Conservation (phyloP, 2,329 filamentous ascomycete species). For the Pseudogymnoascus sp. region DNA sequence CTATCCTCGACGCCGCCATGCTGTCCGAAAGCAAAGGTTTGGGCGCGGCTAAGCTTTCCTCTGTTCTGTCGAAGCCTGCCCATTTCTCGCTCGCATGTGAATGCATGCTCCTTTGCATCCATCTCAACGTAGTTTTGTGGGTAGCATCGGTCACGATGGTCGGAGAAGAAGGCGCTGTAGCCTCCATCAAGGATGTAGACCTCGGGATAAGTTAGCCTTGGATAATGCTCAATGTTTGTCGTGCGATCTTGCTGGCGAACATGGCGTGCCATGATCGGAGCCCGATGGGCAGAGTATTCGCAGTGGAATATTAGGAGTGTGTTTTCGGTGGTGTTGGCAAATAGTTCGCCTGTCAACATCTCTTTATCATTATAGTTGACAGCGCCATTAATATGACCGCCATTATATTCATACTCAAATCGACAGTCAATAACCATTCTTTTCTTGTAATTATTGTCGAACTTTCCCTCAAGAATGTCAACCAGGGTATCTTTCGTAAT, state of each 20-base stretch:
- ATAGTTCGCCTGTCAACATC: slow-evolving; percentile 69
- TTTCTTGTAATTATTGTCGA: slow-evolving; percentile 66
- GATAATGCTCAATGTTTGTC: slow-evolving; percentile 79
- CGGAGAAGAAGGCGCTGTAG: slow-evolving; percentile 84
- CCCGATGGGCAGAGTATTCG: slow-evolving; percentile 95
- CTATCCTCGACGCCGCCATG: slow-evolving; percentile 51
- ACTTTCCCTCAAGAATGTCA: slow-evolving; percentile 81
- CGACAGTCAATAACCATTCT: slow-evolving; percentile 90
- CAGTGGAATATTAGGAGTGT: slow-evolving; percentile 91
- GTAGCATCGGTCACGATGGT: slow-evolving; percentile 73
- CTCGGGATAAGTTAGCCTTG: slow-evolving; percentile 86
- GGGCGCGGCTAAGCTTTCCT: slow-evolving; percentile 75
- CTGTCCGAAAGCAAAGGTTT: slow-evolving; percentile 92
- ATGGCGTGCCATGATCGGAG: slow-evolving; percentile 91
- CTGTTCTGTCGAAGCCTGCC: slow-evolving; percentile 81
- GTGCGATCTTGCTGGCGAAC: slow-evolving; percentile 83
- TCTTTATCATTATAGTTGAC: slow-evolving; percentile 98
- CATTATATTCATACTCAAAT: slow-evolving; percentile 97
- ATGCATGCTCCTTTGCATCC: slow-evolving; percentile 84
- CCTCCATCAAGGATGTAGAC: slow-evolving; percentile 95
- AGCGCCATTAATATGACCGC: slow-evolving; percentile 87
- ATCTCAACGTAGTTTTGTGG: slow-evolving; percentile 97
- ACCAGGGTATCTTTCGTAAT: slow-evolving; percentile 77
- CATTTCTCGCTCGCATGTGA: slow-evolving; percentile 89
- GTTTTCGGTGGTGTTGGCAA: slow-evolving; percentile 53